phyloP scores from a whole-genome alignment of 2,329 filamentous ascomycete species.

The Aschersonia sp. region DNA sequence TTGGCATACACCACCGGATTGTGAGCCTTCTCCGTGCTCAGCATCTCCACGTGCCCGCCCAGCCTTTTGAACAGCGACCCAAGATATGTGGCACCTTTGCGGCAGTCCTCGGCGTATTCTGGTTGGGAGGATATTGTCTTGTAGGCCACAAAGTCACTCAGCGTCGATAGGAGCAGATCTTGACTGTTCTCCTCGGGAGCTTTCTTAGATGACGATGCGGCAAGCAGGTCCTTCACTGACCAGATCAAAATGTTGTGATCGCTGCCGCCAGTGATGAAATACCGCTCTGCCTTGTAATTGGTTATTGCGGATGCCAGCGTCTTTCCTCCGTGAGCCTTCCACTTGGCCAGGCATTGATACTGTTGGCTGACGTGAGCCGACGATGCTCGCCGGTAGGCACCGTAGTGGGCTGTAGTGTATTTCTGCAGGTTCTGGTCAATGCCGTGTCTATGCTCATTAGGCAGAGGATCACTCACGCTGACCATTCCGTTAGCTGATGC shows the following conservation, averaged over 20 bases:
- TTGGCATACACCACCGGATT: conserved; percentile 91
- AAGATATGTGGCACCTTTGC: conserved; percentile 80
- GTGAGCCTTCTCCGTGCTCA: conserved; percentile 64
- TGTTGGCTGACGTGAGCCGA: conserved; percentile 54
- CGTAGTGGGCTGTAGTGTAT: conserved; percentile 52
- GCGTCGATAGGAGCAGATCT: conserved; percentile 50
- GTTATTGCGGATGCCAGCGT: conserved; percentile 74
- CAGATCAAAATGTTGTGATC: conserved; percentile 83
- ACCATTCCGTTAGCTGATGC: conserved; percentile 80
- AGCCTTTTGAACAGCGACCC: conserved; percentile 84
- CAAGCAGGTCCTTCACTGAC: conserved; percentile 43
- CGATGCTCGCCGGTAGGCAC: conserved; percentile 33
- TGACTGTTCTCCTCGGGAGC: conserved; percentile 22
- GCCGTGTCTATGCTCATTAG: background rate
- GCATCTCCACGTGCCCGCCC: conserved; percentile 76
- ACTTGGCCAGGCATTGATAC: conserved; percentile 64
- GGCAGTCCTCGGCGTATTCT: conserved; percentile 81
- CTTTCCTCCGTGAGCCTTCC: conserved; percentile 75
- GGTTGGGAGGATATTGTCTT: conserved; percentile 81
- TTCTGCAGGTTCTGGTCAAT: conserved; percentile 28
- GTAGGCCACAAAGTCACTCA: conserved; percentile 79
- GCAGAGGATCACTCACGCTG: conserved; percentile 42
- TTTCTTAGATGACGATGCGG: conserved; percentile 12
- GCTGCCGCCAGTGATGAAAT: conserved; percentile 90
- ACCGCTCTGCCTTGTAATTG: conserved; percentile 53